These are phyloP conservation scores for Penicillium dipodomyicola DNA, from an alignment of 495 filamentous ascomycete genomes.

Conservation along the genomic window DNA sequence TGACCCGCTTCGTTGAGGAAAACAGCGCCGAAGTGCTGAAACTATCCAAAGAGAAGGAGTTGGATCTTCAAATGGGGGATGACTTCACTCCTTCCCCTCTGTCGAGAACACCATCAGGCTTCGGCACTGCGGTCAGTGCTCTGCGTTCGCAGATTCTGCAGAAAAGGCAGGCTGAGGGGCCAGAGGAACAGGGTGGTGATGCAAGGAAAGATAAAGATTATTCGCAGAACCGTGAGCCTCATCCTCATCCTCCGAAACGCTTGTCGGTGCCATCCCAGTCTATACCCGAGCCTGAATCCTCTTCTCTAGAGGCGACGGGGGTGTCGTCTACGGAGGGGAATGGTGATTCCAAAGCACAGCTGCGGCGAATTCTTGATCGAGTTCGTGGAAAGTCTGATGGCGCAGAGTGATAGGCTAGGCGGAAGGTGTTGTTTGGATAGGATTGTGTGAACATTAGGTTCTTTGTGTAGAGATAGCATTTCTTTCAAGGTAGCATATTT, in stretches of 20 bases:
- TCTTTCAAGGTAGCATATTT: not conserved
- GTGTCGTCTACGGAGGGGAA: conserved; percentile 14
- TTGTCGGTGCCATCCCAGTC: conserved; percentile 19
- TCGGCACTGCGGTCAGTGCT: conserved; percentile 22
- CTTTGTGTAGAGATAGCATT: not conserved
- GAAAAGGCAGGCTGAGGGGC: conserved; percentile 12
- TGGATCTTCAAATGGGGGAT: conserved; percentile 26
- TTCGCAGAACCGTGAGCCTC: conserved; percentile 6
- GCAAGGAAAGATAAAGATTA: not conserved
- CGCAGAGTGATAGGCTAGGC: conserved; percentile 4
- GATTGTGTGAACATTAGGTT: not conserved
- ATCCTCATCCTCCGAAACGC: conserved; percentile 14
- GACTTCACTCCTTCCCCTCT: conserved; percentile 2
- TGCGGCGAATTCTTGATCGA: conserved; percentile 27
- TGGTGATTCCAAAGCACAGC: conserved; percentile 21
- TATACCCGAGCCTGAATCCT: conserved; percentile 22
- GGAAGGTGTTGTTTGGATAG: not conserved
- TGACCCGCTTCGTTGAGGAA: conserved; percentile 59
- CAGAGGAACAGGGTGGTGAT: conserved; percentile 1
- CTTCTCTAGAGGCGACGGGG: conserved; percentile 25
- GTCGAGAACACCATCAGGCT: conserved; percentile 13
- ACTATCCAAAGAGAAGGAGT: conserved; percentile 33
- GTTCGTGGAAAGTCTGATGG: conserved; percentile 18
- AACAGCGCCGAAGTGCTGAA: conserved; percentile 44
- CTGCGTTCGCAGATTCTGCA: conserved; percentile 25